Evolutionary conservation across 1,284 basidiomycete genomes (phyloP), one percentile per base, ranked within the genome.

Genomic region (Puccinia coronata): DNA sequence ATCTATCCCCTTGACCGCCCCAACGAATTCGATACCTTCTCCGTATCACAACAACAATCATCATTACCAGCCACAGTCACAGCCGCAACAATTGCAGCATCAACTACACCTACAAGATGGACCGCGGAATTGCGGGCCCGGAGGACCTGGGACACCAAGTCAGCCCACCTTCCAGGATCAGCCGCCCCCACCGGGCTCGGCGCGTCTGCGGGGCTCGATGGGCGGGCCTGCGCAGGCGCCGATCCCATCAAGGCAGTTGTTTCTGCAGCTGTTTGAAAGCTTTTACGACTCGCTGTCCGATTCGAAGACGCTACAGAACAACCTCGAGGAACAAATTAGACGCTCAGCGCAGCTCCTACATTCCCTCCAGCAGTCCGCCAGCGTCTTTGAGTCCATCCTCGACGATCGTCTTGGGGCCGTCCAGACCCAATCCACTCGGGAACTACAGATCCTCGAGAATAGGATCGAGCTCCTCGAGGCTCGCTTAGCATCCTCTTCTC

Each of bases 271-370:
- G 47, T 84, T 84, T 57, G 83, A 83, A 6, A 83, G 82, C n/a
- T 84, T 84, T 49, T 84, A 83, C 79, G 84, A 84, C 74, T 83
- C 83, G 28, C 80, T 84, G n/a, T 70, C 69, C 16, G 83, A 84
- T 63, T 82, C 82, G 6, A 75, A 82, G 59, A 73, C 83, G 11
- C 65, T 84, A 23, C 79, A 82, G 34, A 55, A 55, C 1, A 82
- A 83, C 31, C 72, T 84, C 18, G 83, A 84, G 39, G 67, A 74
- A 0, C 83, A 84, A 41, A 82, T 84, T 39, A 18, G 53, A 2
- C 55, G 82, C 2, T 82, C 83, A 0, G 41, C 79, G 3, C 34
- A 75, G 3, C 61, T 84, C 23, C 79, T 84, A 3, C 1, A n/a
- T 39, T 82, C 83, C 16, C 71, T 84, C 34, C 83, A 84, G 73